These are phyloP conservation scores for Arabidopsis lyrata DNA, from an alignment of 441 rosid genomes.

Conservation along the genomic window DNA sequence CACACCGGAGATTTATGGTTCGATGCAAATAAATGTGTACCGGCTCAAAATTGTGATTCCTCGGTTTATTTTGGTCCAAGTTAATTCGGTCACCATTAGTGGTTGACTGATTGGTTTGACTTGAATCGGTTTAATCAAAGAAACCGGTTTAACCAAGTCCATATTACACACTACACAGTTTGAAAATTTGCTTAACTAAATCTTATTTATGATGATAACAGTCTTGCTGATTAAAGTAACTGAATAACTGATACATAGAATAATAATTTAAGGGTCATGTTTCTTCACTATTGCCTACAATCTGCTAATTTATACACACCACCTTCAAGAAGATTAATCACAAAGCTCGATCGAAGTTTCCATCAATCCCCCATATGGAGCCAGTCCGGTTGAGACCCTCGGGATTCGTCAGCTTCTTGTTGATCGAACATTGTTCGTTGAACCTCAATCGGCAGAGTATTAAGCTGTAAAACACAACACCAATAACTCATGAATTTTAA, in stretches of 20 bases:
- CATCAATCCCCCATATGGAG: slow-evolving; percentile 76
- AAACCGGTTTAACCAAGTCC: background rate
- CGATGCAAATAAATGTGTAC: background rate
- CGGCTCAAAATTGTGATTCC: background rate
- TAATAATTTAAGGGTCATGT: background rate
- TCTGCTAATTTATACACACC: slow-evolving; percentile 6
- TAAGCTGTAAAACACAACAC: slow-evolving; percentile 45
- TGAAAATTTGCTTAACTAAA: too few relatives aligned
- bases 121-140: background rate
- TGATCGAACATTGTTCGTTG: slow-evolving; percentile 61
- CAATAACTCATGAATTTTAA: background rate
- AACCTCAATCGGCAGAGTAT: slow-evolving; percentile 60
- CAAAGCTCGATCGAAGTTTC: slow-evolving; percentile 51
- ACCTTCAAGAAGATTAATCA: background rate
- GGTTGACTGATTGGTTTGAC: background rate
- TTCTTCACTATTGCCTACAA: slow-evolving; percentile 8
- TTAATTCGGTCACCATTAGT: background rate
- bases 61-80: background rate
- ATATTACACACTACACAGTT: too few relatives aligned
- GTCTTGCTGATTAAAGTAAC: background rate
- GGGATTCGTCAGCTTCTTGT: slow-evolving; percentile 59
- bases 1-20: slow-evolving; percentile 20
- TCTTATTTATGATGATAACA: background rate
- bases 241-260: background rate
- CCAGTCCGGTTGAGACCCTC: slow-evolving; percentile 70